phyloP scores from a whole-genome alignment of 257 asterid genomes.

The Cynanchum wilfordii region DNA sequence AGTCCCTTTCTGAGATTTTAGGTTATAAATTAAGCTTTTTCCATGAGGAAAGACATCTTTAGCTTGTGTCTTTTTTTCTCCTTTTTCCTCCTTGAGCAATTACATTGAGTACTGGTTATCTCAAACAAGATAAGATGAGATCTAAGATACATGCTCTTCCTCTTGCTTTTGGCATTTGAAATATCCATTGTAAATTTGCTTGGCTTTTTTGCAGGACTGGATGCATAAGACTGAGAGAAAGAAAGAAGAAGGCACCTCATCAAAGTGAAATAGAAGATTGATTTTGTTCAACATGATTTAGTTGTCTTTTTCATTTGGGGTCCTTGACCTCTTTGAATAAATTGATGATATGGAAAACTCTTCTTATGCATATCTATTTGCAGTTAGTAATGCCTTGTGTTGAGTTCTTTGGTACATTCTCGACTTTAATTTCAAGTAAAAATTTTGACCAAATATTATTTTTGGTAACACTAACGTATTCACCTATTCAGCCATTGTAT shows the following conservation, averaged over 20 bases:
- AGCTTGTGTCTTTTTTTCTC: too few relatives aligned
- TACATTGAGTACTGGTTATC: background rate
- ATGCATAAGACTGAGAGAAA: slow-evolving; percentile 7
- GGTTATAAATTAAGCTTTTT: background rate
- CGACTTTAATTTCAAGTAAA: too few relatives aligned
- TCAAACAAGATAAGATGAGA: background rate
- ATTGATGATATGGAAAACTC: background rate
- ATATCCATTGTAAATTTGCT: background rate
- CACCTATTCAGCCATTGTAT: too few relatives aligned
- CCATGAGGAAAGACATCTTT: background rate
- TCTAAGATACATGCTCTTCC: background rate
- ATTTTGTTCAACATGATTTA: background rate
- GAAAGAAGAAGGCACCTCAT: slow-evolving; percentile 9
- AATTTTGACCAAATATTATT: too few relatives aligned
- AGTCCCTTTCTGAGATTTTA: background rate
- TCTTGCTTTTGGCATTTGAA: background rate
- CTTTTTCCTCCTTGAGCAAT: background rate
- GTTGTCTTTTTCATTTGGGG: background rate
- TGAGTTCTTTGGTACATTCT: too few relatives aligned
- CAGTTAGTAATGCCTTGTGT: background rate
- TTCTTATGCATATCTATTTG: too few relatives aligned
- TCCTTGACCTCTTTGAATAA: background rate
- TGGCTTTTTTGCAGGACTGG: slow-evolving; percentile 8
- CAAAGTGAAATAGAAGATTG: slow-evolving; percentile 11
- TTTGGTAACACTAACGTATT: too few relatives aligned